These are phyloP conservation scores for Verticillium isaacii DNA, from an alignment of 2,329 filamentous ascomycete species.

Conservation along the genomic window DNA sequence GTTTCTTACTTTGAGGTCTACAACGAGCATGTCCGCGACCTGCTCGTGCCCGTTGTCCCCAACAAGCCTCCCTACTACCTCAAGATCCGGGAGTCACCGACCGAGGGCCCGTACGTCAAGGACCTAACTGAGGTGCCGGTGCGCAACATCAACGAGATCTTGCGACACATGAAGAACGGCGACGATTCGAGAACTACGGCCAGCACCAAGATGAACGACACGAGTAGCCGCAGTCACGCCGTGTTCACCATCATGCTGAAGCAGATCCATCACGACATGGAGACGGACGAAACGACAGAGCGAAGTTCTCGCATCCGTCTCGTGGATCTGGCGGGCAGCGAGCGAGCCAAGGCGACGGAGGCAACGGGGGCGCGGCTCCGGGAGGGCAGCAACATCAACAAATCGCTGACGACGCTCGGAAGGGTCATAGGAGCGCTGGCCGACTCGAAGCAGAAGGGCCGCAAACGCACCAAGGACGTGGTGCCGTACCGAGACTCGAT, in stretches of 20 bases:
- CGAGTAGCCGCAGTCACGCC: slow-evolving; percentile 89
- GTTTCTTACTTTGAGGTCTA: slow-evolving; percentile 99
- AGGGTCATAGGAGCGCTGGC: slow-evolving; percentile 92
- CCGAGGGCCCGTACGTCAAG: slow-evolving; percentile 94
- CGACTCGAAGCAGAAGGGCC: slow-evolving; percentile 52
- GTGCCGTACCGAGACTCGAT: slow-evolving; percentile 92
- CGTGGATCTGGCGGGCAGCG: slow-evolving; percentile 91
- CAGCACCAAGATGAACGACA: slow-evolving; percentile 99
- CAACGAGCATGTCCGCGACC: slow-evolving; percentile 96
- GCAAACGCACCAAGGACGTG: slow-evolving; percentile 56
- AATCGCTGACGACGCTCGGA: slow-evolving; percentile 91
- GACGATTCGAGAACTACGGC: slow-evolving; percentile 85
- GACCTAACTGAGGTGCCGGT: slow-evolving; percentile 92
- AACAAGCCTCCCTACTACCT: slow-evolving; percentile 83
- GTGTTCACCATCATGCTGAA: slow-evolving; percentile 98
- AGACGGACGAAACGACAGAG: slow-evolving; percentile 97
- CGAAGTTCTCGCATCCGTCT: slow-evolving; percentile 88
- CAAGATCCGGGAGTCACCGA: slow-evolving; percentile 93
- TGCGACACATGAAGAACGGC: slow-evolving; percentile 85
- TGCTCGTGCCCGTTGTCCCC: slow-evolving; percentile 68
- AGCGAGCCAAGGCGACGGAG: slow-evolving; percentile 92
- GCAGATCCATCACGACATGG: slow-evolving; percentile 95
- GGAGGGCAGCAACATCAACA: slow-evolving; percentile 98
- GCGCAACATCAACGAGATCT: slow-evolving; percentile 78
- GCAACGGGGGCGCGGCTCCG: slow-evolving; percentile 86